Evolutionary conservation across 352 stramenopile species (phyloP).

Genomic region (Globisporangium nodosum): DNA sequence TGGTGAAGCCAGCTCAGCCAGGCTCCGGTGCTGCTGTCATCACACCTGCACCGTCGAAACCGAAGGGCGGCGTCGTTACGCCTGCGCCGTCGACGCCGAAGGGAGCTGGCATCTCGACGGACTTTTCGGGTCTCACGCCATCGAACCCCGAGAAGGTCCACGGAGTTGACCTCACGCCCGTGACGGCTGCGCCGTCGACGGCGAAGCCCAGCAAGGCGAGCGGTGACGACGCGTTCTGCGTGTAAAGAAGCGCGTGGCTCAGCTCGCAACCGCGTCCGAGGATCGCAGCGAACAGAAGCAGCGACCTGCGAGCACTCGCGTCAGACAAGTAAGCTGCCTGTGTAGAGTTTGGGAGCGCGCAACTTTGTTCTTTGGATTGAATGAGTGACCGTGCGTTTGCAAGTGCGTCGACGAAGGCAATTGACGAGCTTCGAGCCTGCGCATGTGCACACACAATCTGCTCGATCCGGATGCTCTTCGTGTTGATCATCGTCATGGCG

Average conservation of each 20-base stretch:
- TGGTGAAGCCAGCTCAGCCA: neutral
- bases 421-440: no score
- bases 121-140: conserved; percentile 9
- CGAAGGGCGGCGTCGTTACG: neutral
- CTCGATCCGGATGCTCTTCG: no score
- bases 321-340: neutral
- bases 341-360: neutral
- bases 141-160: conserved; percentile 15
- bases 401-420: no score
- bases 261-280: neutral
- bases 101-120: conserved; percentile 5
- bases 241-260: conserved; percentile 1
- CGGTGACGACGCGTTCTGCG: conserved; percentile 5
- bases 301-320: neutral
- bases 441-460: no score
- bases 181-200: conserved; percentile 8
- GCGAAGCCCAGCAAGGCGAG: conserved; percentile 6
- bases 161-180: conserved; percentile 8
- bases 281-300: neutral
- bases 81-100: conserved; percentile 12
- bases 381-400: neutral
- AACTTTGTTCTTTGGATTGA: neutral
- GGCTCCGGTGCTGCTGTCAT: neutral
- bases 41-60: neutral
- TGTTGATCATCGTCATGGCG: no score